Percentiles rank a stretch among this genome's conserved stretches.
Evolutionary conservation across 2,329 filamentous ascomycete species (phyloP).

Genomic region (Calonectria naviculata): DNA sequence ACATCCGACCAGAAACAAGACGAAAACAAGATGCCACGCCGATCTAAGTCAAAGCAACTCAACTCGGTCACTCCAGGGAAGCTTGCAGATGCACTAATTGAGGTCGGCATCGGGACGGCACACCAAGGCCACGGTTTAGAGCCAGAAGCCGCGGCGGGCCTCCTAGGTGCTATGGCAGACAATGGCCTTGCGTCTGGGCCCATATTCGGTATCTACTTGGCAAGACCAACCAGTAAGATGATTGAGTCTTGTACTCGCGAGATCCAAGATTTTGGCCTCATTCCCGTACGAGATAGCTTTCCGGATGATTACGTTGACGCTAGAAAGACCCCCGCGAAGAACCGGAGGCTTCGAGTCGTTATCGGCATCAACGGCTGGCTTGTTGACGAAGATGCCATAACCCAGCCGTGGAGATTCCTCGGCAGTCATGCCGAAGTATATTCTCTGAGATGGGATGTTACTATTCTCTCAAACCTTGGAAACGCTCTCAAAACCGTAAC

Average conservation of each 20-base stretch:
- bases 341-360: constrained; percentile 81
- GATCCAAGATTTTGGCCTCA: constrained; percentile 88
- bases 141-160: constrained; percentile 77
- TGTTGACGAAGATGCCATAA: constrained; percentile 75
- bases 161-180: constrained; percentile 84
- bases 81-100: constrained; percentile 80
- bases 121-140: constrained; percentile 83
- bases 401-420: constrained; percentile 80
- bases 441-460: constrained; percentile 84
- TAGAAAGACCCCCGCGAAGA: constrained; percentile 62
- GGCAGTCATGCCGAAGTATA: constrained; percentile 82
- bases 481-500: constrained; percentile 81
- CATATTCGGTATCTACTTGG: constrained; percentile 92
- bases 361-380: constrained; percentile 89
- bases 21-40: constrained; percentile 71
- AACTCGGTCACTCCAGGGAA: constrained; percentile 64
- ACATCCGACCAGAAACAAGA: constrained; percentile 56
- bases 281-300: constrained; percentile 72
- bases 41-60: constrained; percentile 74
- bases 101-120: constrained; percentile 82
- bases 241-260: constrained; percentile 90
- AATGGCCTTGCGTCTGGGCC: constrained; percentile 84
- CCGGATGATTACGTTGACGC: constrained; percentile 57
- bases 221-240: constrained; percentile 84
- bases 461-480: constrained; percentile 81